A percentile compares a stretch with the other conserved stretches of the same genome.
Evolutionary conservation across 768 basidiomycete species (phyloP).

Genomic region (Hypholoma sublateritium): DNA sequence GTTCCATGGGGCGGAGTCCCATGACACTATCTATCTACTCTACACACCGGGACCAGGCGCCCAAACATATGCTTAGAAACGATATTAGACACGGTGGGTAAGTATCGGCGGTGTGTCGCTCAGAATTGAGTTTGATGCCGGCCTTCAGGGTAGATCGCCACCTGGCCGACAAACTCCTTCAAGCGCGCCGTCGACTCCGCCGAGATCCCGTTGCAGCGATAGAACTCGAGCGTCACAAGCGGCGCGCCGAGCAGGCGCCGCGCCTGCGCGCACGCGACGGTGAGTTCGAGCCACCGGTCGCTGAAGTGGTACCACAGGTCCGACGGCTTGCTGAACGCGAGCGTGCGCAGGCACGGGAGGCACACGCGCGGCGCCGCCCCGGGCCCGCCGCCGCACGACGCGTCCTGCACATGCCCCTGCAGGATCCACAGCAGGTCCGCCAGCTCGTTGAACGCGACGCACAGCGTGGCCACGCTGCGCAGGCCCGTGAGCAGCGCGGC

Average conservation of each 20-base stretch:
- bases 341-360: slow-evolving; percentile 24
- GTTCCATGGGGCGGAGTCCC: too few species aligned
- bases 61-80: too few species aligned
- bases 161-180: slow-evolving; percentile 1
- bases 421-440: slow-evolving; percentile 21
- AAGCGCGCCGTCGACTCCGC: neutral
- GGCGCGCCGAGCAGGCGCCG: slow-evolving; percentile 14
- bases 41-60: too few species aligned
- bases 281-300: slow-evolving; percentile 25
- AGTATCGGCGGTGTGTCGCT: too few species aligned
- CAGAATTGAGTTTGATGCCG: neutral
- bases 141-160: neutral
- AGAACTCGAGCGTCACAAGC: slow-evolving; percentile 25
- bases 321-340: slow-evolving; percentile 31
- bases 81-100: too few species aligned
- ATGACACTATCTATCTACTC: too few species aligned
- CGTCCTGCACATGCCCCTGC: slow-evolving; percentile 1
- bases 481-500: slow-evolving; percentile 18
- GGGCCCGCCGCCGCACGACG: neutral
- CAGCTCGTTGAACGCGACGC: slow-evolving; percentile 30
- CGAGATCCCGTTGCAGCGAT: slow-evolving; percentile 24
- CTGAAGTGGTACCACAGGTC: slow-evolving; percentile 35
- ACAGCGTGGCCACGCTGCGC: slow-evolving; percentile 22
- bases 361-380: slow-evolving; percentile 5
- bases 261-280: slow-evolving; percentile 16